These are phyloP conservation scores for Vickermania ingenoplastis DNA, from an alignment of 208 protist genomes.

Conservation along the genomic window DNA sequence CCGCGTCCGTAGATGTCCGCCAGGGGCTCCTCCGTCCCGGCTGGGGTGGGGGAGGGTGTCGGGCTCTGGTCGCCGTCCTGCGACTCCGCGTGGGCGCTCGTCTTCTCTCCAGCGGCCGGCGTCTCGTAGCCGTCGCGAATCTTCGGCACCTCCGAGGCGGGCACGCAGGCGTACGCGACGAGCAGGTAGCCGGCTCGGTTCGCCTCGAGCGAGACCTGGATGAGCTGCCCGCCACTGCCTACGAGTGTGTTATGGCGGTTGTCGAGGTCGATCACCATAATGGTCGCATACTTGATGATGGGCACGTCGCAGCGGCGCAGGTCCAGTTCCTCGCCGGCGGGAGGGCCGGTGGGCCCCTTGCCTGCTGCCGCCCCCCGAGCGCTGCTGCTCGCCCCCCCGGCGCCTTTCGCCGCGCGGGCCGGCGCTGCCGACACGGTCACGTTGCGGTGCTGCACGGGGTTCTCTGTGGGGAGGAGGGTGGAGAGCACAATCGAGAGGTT, in stretches of 20 bases:
- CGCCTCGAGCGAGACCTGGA: conserved; percentile 35
- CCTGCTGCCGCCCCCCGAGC: conserved; percentile 1
- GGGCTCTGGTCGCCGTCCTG: neutral
- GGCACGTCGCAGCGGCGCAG: conserved; percentile 5
- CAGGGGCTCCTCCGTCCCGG: neutral
- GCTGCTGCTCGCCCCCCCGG: conserved; percentile 7
- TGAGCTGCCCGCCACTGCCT: conserved; percentile 39
- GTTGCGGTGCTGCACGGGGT: conserved; percentile 35
- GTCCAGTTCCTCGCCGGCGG: conserved; percentile 4
- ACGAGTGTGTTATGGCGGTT: conserved; percentile 14
- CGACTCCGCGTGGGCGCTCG: neutral
- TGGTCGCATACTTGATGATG: conserved; percentile 32
- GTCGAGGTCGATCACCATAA: conserved; percentile 70
- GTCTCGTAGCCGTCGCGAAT: neutral
- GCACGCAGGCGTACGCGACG: conserved; percentile 50
- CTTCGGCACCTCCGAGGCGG: conserved; percentile 5
- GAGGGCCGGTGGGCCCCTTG: neutral
- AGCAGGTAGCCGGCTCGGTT: conserved; percentile 76
- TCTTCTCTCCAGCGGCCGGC: neutral
- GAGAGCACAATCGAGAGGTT: conserved; percentile 47
- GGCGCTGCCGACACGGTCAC: conserved; percentile 5
- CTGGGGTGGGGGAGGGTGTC: neutral
- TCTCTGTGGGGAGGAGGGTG: conserved; percentile 35
- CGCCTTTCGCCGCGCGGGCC: conserved; percentile 11
- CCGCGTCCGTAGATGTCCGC: conserved; percentile 21